Evolutionary conservation across 257 asterid genomes (phyloP).

Genomic region (Ocimum tenuiflorum): DNA sequence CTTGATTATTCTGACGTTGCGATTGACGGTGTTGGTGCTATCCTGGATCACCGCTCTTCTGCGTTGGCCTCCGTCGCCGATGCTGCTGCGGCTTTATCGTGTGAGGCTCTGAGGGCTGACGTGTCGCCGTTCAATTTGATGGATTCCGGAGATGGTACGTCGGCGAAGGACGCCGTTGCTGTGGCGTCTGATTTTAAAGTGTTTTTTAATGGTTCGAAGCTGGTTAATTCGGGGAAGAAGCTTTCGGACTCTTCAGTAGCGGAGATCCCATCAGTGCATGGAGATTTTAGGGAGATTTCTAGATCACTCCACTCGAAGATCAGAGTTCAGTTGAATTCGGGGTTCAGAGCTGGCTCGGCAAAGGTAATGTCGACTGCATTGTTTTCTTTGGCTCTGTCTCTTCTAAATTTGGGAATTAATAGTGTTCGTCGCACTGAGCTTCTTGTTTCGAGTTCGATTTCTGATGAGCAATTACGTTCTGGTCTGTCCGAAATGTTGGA

Average conservation of each 20-base stretch:
- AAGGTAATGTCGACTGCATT: constrained; percentile 42
- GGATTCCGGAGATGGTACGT: constrained; percentile 91
- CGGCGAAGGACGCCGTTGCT: constrained; percentile 70
- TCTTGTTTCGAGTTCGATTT: constrained; percentile 31
- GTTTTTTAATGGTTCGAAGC: constrained; percentile 67
- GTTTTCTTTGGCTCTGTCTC: constrained; percentile 42
- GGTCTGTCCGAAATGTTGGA: constrained; percentile 22
- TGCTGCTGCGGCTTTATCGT: constrained; percentile 73
- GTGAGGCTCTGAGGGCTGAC: constrained; percentile 76
- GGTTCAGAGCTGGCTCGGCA: constrained; percentile 45
- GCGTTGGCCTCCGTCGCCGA: constrained; percentile 43
- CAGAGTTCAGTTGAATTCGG: constrained; percentile 68
- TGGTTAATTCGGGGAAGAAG: constrained; percentile 33
- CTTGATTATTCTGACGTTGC: constrained; percentile 48
- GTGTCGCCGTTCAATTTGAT: constrained; percentile 53
- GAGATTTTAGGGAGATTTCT: constrained; percentile 50
- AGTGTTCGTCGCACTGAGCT: constrained; percentile 44
- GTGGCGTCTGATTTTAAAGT: constrained; percentile 75
- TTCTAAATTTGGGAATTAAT: constrained; percentile 46
- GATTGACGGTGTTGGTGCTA: constrained; percentile 52
- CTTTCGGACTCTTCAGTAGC: constrained; percentile 33
- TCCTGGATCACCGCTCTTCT: constrained; percentile 50
- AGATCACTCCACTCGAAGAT: constrained; percentile 51
- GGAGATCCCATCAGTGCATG: constrained; percentile 60
- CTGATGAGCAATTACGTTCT: constrained; percentile 26